Evolutionary conservation across 495 filamentous ascomycete species (phyloP).

Genomic region (Usnea hakonensis): DNA sequence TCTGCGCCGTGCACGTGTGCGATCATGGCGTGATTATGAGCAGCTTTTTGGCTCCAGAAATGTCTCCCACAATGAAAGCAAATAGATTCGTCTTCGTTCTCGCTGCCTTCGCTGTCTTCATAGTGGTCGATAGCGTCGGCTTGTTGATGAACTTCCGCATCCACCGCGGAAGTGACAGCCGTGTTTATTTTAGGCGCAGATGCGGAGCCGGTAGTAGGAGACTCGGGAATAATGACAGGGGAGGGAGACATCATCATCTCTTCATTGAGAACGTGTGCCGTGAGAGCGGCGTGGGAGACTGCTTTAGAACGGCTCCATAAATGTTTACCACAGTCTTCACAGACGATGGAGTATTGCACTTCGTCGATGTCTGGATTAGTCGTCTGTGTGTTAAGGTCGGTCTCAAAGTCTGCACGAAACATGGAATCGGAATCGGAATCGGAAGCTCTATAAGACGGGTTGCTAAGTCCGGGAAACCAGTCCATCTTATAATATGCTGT

Average conservation of each 20-base stretch:
- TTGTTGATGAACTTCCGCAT: background rate
- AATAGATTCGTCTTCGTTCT: background rate
- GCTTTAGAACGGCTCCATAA: slow-evolving; percentile 60
- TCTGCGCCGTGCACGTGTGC: background rate
- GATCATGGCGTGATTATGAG: background rate
- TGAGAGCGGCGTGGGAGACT: slow-evolving; percentile 20
- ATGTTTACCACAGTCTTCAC: slow-evolving; percentile 54
- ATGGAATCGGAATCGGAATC: background rate
- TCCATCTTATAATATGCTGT: background rate
- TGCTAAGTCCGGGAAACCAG: background rate
- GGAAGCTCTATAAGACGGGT: no score
- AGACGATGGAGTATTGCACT: slow-evolving; percentile 50
- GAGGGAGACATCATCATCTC: background rate
- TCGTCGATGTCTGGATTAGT: slow-evolving; percentile 33
- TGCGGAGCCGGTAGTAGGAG: background rate
- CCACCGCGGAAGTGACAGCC: background rate
- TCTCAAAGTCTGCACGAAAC: background rate
- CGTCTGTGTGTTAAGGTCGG: background rate
- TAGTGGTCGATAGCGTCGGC: background rate
- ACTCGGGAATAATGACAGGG: background rate
- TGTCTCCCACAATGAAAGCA: background rate
- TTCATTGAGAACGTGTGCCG: background rate
- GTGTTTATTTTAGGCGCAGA: background rate
- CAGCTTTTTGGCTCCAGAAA: background rate
- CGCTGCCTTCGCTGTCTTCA: background rate